Evolutionary conservation across 179 eudicot species (phyloP).

Genomic region (Silene noctiflora): DNA sequence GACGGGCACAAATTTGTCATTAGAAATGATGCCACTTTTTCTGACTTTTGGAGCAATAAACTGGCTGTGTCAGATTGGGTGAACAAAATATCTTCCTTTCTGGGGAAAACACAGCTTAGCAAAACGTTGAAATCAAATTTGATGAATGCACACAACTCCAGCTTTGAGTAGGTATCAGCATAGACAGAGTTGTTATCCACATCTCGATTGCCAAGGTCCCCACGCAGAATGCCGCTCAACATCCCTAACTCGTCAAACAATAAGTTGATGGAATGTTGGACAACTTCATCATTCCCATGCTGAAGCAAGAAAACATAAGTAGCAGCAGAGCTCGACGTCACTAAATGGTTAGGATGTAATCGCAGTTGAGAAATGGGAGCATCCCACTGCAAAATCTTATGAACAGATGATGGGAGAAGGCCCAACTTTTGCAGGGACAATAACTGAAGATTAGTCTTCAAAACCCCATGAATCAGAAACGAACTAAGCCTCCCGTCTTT

Average conservation of each 20-base stretch:
- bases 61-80: slow-evolving; percentile 50
- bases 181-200: slow-evolving; percentile 15
- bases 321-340: slow-evolving; percentile 84
- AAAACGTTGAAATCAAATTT: slow-evolving; percentile 82
- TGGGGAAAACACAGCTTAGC: slow-evolving; percentile 57
- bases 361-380: slow-evolving; percentile 82
- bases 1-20: slow-evolving; percentile 56
- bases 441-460: slow-evolving; percentile 90
- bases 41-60: slow-evolving; percentile 56
- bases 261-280: slow-evolving; percentile 55
- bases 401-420: slow-evolving; percentile 70
- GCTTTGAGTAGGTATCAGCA: slow-evolving; percentile 41
- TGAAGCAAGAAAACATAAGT: slow-evolving; percentile 94
- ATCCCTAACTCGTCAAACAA: slow-evolving; percentile 62
- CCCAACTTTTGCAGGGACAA: slow-evolving; percentile 88
- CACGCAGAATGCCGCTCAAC: slow-evolving; percentile 48
- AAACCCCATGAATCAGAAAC: slow-evolving; percentile 88
- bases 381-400: slow-evolving; percentile 64
- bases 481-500: slow-evolving; percentile 50
- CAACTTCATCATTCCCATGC: slow-evolving; percentile 72
- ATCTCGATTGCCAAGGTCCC: slow-evolving; percentile 24
- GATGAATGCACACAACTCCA: slow-evolving; percentile 65
- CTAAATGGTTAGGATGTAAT: slow-evolving; percentile 87
- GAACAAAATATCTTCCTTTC: slow-evolving; percentile 41
- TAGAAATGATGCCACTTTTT: slow-evolving; percentile 45